These are phyloP conservation scores for Rehmannia glutinosa DNA, from an alignment of 257 asterid genomes.

Conservation along the genomic window DNA sequence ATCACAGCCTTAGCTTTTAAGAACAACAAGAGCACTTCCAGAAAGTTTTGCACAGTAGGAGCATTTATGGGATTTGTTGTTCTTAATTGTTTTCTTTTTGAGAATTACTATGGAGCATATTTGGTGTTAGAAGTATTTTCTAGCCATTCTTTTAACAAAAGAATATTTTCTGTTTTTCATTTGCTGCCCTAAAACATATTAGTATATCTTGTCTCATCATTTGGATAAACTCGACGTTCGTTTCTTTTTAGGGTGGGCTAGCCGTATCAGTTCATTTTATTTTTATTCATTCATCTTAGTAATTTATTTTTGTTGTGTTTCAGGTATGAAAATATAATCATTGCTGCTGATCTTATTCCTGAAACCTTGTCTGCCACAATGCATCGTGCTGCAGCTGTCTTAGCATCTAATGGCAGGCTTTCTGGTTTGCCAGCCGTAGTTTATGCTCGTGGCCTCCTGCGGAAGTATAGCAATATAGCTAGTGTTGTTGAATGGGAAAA, in stretches of 20 bases:
- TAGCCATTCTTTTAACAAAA: not conserved
- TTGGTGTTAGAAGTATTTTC: not conserved
- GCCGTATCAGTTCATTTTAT: not conserved
- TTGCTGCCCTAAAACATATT: not conserved
- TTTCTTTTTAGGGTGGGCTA: not conserved
- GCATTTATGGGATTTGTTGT: not conserved
- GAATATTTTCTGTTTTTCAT: not conserved
- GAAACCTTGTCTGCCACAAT: conserved; percentile 59
- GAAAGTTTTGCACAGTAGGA: not conserved
- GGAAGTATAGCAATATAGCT: conserved; percentile 50
- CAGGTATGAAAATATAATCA: conserved; percentile 74
- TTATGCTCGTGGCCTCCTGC: conserved; percentile 58
- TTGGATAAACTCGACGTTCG: not conserved
- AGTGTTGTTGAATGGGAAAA: conserved; percentile 77
- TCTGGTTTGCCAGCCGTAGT: conserved; percentile 50
- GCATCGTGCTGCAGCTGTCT: conserved; percentile 49
- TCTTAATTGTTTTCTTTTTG: not conserved
- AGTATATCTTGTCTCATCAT: no score
- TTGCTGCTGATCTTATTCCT: conserved; percentile 69
- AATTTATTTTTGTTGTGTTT: conserved; percentile 12
- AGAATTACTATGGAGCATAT: not conserved
- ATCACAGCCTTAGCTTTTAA: no score
- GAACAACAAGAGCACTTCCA: not conserved
- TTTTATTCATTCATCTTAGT: not conserved
- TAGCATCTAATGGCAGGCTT: conserved; percentile 64